Base-by-base conservation (phyloP, 106 monocot genomes). In the Apostasia shenzhenica region DNA sequence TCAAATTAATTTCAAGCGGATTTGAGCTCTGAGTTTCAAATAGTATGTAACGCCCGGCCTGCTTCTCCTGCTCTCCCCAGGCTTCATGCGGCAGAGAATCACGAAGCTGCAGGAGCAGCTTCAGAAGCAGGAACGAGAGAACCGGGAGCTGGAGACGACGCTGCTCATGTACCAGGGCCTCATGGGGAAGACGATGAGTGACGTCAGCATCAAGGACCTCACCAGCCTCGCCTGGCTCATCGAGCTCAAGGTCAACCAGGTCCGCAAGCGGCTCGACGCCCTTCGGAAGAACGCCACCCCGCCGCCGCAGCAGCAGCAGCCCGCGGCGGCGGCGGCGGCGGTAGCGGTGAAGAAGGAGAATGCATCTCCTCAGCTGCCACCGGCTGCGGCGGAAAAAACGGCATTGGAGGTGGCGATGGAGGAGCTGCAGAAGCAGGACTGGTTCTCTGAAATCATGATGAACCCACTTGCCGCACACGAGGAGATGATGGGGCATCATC, bases 101-200 rank as follows among this genome's bases (percentile, higher is more conserved):
- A 13, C 48, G 3, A 84, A 80, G 65, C 67, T 75, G 51, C 57
- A 54, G 14, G 80, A 80, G n/a, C 76, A 75, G 54, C 49, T 72
- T 39, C 62, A 14, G 2, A 74, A 70, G 74, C 70, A 62, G 52
- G 57, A 72, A 2, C 46, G 71, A 3, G 83, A 83, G 71, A 83
- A 82, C 55, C 52, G 63, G 1, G 78, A 78, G 54, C 50, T 67
- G 40, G 82, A 82, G 73, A 74, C 57, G 3, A 58, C 41, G 60
- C 58, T 69, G 45, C 59, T 78, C 9, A 68, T 82, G 67, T 48
- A 60, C 42, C 65, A 75, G 38, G 49, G 60, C 37, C 41, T 82
- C 11, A 14, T 13, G 0, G 76, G 81, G 2, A 49, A 54, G 14
- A 26, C 59, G 12, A 8, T 67, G 38, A 53, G 54, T 26, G 44